Base-by-base conservation (phyloP, 2,329 filamentous ascomycete species). In the Trichoderma atrobrunneum region DNA sequence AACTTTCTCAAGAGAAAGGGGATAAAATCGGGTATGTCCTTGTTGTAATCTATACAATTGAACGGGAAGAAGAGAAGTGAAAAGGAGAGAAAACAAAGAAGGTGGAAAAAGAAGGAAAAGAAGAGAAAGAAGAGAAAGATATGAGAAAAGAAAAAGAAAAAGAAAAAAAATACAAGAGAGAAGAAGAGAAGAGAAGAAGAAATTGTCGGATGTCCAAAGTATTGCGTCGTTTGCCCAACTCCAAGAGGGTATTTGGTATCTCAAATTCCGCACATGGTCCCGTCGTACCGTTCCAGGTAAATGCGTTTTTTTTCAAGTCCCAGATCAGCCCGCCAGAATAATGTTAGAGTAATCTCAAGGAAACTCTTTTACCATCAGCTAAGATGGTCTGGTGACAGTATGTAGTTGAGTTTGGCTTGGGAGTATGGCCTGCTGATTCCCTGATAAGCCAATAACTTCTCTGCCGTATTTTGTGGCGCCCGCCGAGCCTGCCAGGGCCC, bases 41-140 rank as follows among this genome's bases (percentile, higher is more conserved):
- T 72, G 70, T 72, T 72, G 70, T 60, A 72, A 72, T 72, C 70
- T 72, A 72, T 72, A 72, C 62, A 61, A 63, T 43, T n/a, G 56
- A 67, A 67, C 34, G 59, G 30, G 30, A 65, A 65, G 56, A 65
- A 71, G 36, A 24, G 39, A 61, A 59, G 54, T 24, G 32, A 34
- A 30, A 71, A 59, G 24, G 16, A 57, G 26, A 8, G 54, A n/a
- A 60, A 24, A 11, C 3, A n/a, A 34, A n/a, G 28, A 34, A 32
- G 32, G 30, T 10, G 30, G 5, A 6, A 12, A 12, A 30, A 21
- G 28, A 26, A 32, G 28, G 34, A 34, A 12, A 39, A 5, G 10
- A 18, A 24, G 24, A 6, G 8, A 16, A n/a, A 21, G 7, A 26
- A n/a, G n/a, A 11, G 16, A 30, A 26, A 26, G 8, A 36, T 5